phyloP scores from a whole-genome alignment of 2,329 filamentous ascomycete species.

The Teratosphaeria nubilosa region DNA sequence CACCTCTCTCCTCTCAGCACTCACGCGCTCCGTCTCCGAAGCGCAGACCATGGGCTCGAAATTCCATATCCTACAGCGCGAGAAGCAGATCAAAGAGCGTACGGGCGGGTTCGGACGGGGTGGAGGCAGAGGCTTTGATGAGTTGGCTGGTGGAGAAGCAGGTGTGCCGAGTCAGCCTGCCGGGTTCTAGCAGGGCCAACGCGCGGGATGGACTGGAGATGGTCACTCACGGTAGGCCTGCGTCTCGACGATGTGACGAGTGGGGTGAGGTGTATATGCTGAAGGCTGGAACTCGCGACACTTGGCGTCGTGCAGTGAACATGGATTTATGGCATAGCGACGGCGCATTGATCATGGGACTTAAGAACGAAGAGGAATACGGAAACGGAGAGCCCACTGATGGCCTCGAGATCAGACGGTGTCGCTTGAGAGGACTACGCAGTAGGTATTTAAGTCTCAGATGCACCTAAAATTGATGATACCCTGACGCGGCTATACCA shows the following conservation, averaged over 20 bases:
- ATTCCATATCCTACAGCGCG: constrained; percentile 41
- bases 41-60: constrained; percentile 69
- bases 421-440: not conserved
- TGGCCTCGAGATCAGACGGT: not conserved
- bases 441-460: not conserved
- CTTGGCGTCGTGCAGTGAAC: not conserved
- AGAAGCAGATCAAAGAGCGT: constrained; percentile 27
- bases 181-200: not conserved
- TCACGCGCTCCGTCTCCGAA: constrained; percentile 62
- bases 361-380: not conserved
- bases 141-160: constrained; percentile 8
- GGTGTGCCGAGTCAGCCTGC: constrained; percentile 7
- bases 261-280: not conserved
- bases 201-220: constrained; percentile 8
- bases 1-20: constrained; percentile 61
- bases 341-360: not conserved
- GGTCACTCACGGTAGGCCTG: not conserved
- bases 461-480: not conserved
- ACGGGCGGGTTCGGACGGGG: constrained; percentile 1
- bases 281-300: not conserved
- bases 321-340: not conserved
- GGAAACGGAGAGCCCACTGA: not conserved
- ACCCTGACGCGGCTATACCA: not conserved
- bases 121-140: constrained; percentile 2
- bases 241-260: not conserved